These are phyloP conservation scores for Medicago lupulina DNA, from an alignment of 306 rosid species.

Conservation along the genomic window DNA sequence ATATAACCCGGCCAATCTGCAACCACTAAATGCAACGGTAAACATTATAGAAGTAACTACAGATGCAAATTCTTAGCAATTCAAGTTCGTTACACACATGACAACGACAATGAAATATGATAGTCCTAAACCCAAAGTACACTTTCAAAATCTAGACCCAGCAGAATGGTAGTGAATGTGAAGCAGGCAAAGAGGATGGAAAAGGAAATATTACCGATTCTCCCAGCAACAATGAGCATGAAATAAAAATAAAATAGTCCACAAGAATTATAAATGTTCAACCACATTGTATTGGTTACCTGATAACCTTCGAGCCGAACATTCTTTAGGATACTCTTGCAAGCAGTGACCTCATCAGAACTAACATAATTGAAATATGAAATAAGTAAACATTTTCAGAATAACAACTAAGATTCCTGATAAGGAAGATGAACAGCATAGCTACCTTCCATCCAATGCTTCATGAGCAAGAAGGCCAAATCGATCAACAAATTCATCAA, in stretches of 20 bases:
- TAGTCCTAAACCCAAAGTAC: too few relatives aligned
- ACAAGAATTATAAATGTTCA: too few relatives aligned
- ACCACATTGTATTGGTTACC: slow-evolving; percentile 25
- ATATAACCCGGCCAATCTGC: slow-evolving; percentile 25
- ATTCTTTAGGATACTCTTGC: slow-evolving; percentile 86
- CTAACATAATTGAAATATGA: slow-evolving; percentile 52
- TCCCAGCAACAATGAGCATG: too few relatives aligned
- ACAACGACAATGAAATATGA: too few relatives aligned
- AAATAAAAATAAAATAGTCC: too few relatives aligned
- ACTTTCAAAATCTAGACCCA: too few relatives aligned
- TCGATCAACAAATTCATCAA: slow-evolving; percentile 88
- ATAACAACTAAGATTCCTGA: slow-evolving; percentile 31
- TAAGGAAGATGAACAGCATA: slow-evolving; percentile 30
- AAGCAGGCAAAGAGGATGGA: too few relatives aligned
- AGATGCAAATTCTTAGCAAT: too few relatives aligned
- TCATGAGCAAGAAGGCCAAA: slow-evolving; percentile 94
- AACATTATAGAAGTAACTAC: too few relatives aligned
- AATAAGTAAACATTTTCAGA: slow-evolving; percentile 39
- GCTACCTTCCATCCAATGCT: slow-evolving; percentile 79
- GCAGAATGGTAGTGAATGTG: too few relatives aligned
- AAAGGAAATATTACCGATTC: too few relatives aligned
- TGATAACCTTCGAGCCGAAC: slow-evolving; percentile 89
- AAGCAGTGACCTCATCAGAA: slow-evolving; percentile 81
- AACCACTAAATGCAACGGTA: slow-evolving; percentile 15
- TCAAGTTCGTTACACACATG: too few relatives aligned